Conservation (phyloP, 768 basidiomycete genomes). For the Saitozyma podzolica region DNA sequence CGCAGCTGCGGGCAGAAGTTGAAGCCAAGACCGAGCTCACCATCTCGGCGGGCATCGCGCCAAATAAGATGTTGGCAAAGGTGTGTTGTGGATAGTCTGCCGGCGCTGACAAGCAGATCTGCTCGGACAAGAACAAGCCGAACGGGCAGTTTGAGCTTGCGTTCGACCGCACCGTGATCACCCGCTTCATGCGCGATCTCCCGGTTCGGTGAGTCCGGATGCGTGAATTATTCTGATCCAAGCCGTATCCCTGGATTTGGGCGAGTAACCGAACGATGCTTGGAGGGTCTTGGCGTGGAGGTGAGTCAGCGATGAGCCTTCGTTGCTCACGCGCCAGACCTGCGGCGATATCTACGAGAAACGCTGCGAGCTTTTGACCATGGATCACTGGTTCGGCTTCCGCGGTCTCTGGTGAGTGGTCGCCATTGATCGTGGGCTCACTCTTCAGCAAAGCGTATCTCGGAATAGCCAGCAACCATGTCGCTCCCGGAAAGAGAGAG, state of each 20-base stretch:
- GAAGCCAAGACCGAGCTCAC: slow-evolving; percentile 78
- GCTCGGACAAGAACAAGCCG: slow-evolving; percentile 95
- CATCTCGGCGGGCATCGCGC: slow-evolving; percentile 91
- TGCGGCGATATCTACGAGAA: slow-evolving; percentile 85
- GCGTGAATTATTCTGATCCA: not conserved
- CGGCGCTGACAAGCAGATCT: slow-evolving; percentile 62
- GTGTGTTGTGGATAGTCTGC: slow-evolving; percentile 53
- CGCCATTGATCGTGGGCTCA: not conserved
- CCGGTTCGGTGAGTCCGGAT: slow-evolving; percentile 60
- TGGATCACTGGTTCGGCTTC: slow-evolving; percentile 86
- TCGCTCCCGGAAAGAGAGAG: slow-evolving; percentile 71
- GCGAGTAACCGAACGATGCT: slow-evolving; percentile 79
- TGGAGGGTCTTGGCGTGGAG: slow-evolving; percentile 85
- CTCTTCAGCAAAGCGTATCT: slow-evolving; percentile 62
- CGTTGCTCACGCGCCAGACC: slow-evolving; percentile 57
- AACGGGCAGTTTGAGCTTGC: slow-evolving; percentile 83
- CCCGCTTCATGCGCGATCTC: slow-evolving; percentile 74
- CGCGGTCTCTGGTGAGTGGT: slow-evolving; percentile 63
- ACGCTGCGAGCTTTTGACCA: slow-evolving; percentile 69
- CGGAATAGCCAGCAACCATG: slow-evolving; percentile 80
- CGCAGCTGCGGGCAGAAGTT: slow-evolving; percentile 71
- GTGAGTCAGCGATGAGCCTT: slow-evolving; percentile 53
- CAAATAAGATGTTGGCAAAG: slow-evolving; percentile 96
- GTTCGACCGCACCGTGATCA: slow-evolving; percentile 66
- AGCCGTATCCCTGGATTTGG: slow-evolving; percentile 77